Evolutionary conservation across 164 flowering plant species (phyloP).

Genomic region (Macadamia integrifolia): DNA sequence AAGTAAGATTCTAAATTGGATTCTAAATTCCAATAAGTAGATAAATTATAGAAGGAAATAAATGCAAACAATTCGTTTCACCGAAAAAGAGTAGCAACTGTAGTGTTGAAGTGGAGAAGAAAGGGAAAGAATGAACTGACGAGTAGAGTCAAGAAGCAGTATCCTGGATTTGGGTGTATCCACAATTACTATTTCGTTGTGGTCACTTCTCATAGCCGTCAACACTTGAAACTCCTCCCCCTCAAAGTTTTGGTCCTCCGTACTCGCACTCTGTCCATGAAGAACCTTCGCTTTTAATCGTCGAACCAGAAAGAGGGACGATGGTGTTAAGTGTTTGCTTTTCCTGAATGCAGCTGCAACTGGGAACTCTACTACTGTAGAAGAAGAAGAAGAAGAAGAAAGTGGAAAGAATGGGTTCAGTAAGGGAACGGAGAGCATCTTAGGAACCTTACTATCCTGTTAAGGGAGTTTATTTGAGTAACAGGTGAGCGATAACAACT

Average conservation of each 20-base stretch:
- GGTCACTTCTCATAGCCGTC: slow-evolving; percentile 31
- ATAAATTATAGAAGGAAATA: no score
- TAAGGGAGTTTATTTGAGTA: no score
- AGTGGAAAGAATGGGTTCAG: neutral
- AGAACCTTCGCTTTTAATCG: neutral
- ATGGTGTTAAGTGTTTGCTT: neutral
- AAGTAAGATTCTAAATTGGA: neutral
- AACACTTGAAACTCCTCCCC: slow-evolving; percentile 39
- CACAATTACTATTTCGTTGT: slow-evolving; percentile 64
- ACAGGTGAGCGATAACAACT: no score
- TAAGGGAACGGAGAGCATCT: neutral
- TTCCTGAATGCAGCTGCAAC: neutral
- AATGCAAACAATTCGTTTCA: no score
- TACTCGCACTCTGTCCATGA: neutral
- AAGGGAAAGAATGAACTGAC: slow-evolving; percentile 20
- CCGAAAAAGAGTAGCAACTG: neutral
- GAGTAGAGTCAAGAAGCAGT: slow-evolving; percentile 67
- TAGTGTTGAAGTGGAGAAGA: neutral
- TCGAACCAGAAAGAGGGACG: neutral
- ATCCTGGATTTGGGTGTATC: slow-evolving; percentile 48
- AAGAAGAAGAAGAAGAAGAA: neutral
- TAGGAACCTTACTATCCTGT: no score
- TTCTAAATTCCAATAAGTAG: no score
- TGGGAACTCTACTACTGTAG: neutral
- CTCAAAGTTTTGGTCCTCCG: slow-evolving; percentile 16